Conservation (phyloP, 2,329 filamentous ascomycete genomes). For the Alternaria hordeiaustralica region DNA sequence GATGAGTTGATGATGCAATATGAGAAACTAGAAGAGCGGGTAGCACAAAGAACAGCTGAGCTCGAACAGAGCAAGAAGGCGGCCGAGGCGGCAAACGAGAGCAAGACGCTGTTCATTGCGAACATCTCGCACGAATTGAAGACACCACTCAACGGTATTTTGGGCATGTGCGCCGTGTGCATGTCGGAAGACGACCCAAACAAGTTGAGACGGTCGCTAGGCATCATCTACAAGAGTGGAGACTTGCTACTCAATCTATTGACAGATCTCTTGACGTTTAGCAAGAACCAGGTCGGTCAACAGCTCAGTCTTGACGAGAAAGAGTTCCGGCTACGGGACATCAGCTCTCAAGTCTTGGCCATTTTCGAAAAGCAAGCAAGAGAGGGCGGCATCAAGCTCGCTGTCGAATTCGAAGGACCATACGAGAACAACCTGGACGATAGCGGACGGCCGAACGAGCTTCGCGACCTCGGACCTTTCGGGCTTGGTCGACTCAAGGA, state of each 20-base stretch:
- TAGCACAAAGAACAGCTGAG: constrained; percentile 80
- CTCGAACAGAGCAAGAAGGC: constrained; percentile 89
- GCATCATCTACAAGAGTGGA: constrained; percentile 86
- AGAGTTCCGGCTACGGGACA: constrained; percentile 84
- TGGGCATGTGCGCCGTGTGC: constrained; percentile 91
- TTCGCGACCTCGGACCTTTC: constrained; percentile 68
- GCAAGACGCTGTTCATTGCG: constrained; percentile 96
- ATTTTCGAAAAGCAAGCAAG: constrained; percentile 91
- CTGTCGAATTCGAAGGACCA: constrained; percentile 71
- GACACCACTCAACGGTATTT: constrained; percentile 92
- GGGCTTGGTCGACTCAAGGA: constrained; percentile 76
- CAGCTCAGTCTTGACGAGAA: constrained; percentile 81
- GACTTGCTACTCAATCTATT: constrained; percentile 85
- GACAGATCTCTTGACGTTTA: constrained; percentile 89
- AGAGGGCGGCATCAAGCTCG: constrained; percentile 77
- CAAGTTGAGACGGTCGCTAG: constrained; percentile 81
- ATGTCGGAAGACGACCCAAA: constrained; percentile 86
- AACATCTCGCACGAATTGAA: constrained; percentile 90
- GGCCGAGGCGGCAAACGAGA: constrained; percentile 93
- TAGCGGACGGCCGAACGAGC: constrained; percentile 41
- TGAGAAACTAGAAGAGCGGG: constrained; percentile 80
- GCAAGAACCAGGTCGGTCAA: constrained; percentile 92
- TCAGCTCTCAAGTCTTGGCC: constrained; percentile 79
- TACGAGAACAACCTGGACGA: constrained; percentile 49
- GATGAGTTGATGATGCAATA: constrained; percentile 90